Conservation (phyloP, 179 eudicot species). For the Pouteria campechiana region DNA sequence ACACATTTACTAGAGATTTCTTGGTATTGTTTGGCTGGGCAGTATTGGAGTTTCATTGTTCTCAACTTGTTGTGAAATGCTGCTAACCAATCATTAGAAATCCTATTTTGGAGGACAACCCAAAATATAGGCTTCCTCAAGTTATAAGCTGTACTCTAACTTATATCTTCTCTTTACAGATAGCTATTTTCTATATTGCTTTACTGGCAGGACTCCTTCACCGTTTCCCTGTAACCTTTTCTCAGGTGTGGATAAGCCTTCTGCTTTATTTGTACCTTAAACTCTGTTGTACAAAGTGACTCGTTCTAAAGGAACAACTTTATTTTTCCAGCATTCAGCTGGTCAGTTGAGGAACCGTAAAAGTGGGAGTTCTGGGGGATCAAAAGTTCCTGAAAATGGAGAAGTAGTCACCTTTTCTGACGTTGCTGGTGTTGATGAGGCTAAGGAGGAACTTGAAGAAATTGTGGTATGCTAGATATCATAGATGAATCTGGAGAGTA, state of each 20-base stretch:
- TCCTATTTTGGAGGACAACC: too few relatives aligned
- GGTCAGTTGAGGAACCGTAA: conserved; percentile 83
- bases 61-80: too few relatives aligned
- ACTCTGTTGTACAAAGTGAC: neutral
- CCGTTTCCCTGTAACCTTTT: conserved; percentile 66
- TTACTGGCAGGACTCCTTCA: conserved; percentile 67
- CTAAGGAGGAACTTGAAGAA: conserved; percentile 97
- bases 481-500: too few relatives aligned
- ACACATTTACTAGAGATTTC: too few relatives aligned
- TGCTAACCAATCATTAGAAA: too few relatives aligned
- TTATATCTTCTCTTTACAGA: conserved; percentile 40
- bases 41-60: too few relatives aligned
- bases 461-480: conserved; percentile 57
- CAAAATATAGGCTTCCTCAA: too few relatives aligned
- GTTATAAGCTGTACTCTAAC: too few relatives aligned
- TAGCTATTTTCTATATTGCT: conserved; percentile 73
- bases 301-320: neutral
- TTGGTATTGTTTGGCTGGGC: too few relatives aligned
- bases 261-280: neutral
- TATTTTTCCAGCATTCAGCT: conserved; percentile 37
- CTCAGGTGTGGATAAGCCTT: conserved; percentile 47
- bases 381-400: conserved; percentile 69
- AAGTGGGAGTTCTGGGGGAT: conserved; percentile 65
- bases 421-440: conserved; percentile 98
- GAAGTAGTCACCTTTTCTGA: conserved; percentile 82